Base-by-base conservation (phyloP, 345 rosid genomes). In the Cardamine resedifolia region DNA sequence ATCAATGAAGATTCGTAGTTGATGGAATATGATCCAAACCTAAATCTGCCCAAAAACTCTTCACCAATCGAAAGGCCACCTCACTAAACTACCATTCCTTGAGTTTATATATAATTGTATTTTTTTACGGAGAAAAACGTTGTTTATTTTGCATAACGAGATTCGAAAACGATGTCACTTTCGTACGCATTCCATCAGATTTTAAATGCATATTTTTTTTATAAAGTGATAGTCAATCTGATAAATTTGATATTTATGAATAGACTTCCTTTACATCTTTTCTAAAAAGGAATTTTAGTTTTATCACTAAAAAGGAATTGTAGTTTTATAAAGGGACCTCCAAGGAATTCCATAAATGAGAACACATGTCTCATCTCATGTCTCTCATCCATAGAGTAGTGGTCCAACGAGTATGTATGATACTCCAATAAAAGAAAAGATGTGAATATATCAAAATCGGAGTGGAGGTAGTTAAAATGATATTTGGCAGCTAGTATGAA, bases 331-430 rank as follows among this genome's bases (percentile, higher is more conserved):
- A n/a, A n/a, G 18, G 10, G 18, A 11, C 7, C 18, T 24, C 27
- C 26, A 12, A 51, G 7, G 16, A 55, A 7, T 55, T 16, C 5
- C 7, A 55, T 28, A 26, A 31, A 51, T 10, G 53, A 39, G 8
- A 15, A 28, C 33, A 27, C 53, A 48, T 64, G 18, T 31, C 38
- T 47, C 27, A 16, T 28, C 55, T 18, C 9, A 45, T 23, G 21
- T 45, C 39, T 27, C 23, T 27, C 39, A 6, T 45, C 55, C 9
- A 27, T 10, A 16, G 16, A 27, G 27, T 61, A 18, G 16, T 63
- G 68, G 68, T 64, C 55, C 68, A 64, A 28, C 5, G 10, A 41
- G 9, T 61, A 43, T 61, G 23, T 47, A 14, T 62, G 11, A 27
- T 44, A 15, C 39, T 60, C 65, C 14, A 48, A 20, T 2, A 20